These are phyloP conservation scores for Coccomyxa sp. DNA, from an alignment of 139 green algal genomes.

Conservation along the genomic window DNA sequence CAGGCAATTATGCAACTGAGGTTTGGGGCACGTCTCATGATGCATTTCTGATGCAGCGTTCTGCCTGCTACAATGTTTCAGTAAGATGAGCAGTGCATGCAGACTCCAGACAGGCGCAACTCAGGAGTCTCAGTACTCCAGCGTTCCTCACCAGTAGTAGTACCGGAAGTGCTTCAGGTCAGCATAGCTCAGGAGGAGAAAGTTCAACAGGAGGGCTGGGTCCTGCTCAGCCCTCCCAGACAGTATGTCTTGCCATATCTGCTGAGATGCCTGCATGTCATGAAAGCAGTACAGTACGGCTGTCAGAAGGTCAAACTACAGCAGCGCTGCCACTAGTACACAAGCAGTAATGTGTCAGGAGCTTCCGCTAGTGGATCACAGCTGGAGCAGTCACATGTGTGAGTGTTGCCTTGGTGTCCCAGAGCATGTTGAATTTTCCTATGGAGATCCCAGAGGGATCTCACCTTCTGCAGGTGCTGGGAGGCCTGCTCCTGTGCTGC, in stretches of 20 bases:
- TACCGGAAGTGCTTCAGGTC: conserved; percentile 91
- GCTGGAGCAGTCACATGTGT: too few relatives aligned
- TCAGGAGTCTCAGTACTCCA: neutral
- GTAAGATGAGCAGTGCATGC: neutral
- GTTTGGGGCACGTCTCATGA: too few relatives aligned
- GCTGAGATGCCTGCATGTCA: too few relatives aligned
- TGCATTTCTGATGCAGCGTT: too few relatives aligned
- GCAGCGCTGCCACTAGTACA: neutral
- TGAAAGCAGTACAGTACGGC: neutral
- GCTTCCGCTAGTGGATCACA: too few relatives aligned
- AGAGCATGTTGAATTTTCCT: too few relatives aligned
- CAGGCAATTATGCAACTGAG: too few relatives aligned
- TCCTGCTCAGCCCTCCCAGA: conserved; percentile 34
- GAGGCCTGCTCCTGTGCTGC: conserved; percentile 31
- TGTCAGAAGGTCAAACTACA: neutral
- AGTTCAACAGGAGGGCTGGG: conserved; percentile 33
- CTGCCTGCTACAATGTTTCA: neutral
- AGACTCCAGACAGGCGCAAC: neutral
- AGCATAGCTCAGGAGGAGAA: conserved; percentile 73
- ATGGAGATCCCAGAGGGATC: too few relatives aligned
- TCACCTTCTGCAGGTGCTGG: conserved; percentile 20
- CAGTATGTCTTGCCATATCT: conserved; percentile 67
- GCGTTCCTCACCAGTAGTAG: conserved; percentile 62
- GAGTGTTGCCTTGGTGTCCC: too few relatives aligned
- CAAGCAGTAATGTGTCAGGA: neutral